phyloP scores from a whole-genome alignment of 2,329 filamentous ascomycete genomes.

The Aschersonia sp. region DNA sequence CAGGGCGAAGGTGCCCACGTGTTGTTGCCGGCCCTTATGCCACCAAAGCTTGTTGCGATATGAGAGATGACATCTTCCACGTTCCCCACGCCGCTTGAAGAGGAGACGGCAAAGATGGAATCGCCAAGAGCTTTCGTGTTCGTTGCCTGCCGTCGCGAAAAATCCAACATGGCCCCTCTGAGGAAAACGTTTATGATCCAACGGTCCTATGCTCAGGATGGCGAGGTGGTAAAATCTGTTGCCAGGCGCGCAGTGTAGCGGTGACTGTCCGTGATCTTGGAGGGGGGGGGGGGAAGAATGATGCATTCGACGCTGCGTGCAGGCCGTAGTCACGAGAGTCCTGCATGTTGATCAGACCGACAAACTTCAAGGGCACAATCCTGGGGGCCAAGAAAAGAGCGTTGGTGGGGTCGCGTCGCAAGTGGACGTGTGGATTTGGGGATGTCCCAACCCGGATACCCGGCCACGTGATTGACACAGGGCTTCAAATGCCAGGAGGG shows the following conservation, averaged over 20 bases:
- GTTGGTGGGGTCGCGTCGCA: too few species aligned
- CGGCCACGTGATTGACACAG: not conserved
- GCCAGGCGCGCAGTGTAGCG: too few species aligned
- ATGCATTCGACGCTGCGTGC: too few species aligned
- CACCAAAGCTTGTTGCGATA: not conserved
- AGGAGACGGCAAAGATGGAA: too few species aligned
- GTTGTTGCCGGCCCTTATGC: not conserved
- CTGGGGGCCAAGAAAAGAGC: not conserved
- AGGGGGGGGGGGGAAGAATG: not conserved
- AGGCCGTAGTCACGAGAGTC: too few species aligned
- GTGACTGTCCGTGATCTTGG: not conserved
- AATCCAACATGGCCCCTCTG: not conserved
- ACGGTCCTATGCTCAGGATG: too few species aligned
- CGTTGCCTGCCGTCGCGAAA: not conserved
- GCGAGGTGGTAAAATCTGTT: too few species aligned
- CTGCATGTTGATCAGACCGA: too few species aligned
- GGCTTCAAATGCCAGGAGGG: too few species aligned
- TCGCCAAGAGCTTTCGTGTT: not conserved
- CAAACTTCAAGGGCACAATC: not conserved
- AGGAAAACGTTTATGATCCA: too few species aligned
- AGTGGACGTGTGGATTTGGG: not conserved
- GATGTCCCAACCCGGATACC: not conserved
- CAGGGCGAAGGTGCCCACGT: not conserved
- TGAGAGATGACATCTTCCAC: not conserved
- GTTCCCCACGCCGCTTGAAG: too few species aligned